Percentiles rank a stretch among this genome's conserved stretches.
Evolutionary conservation across 768 basidiomycete species (phyloP).

Genomic region (Rhizopogon vulgaris): DNA sequence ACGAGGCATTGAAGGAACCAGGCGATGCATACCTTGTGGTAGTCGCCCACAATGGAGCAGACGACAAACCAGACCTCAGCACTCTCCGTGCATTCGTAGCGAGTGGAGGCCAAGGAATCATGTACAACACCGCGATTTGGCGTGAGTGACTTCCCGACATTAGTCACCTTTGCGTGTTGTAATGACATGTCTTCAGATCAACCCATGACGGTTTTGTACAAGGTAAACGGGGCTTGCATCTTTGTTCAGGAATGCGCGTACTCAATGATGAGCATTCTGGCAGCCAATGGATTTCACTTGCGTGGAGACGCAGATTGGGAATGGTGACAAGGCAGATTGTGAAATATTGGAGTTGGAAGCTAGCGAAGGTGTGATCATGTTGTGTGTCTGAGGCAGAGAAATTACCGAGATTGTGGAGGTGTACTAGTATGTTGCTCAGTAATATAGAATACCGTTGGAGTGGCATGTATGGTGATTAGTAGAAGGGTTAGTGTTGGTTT

Average conservation of each 20-base stretch:
- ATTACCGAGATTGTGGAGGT: no score
- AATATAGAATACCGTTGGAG: no score
- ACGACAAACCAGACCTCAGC: constrained; percentile 71
- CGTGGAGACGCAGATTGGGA: constrained; percentile 89
- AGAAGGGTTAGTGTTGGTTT: no score
- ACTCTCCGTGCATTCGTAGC: constrained; percentile 82
- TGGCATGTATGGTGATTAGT: no score
- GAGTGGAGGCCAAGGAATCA: constrained; percentile 73
- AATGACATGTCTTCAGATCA: constrained; percentile 53
- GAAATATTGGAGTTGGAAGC: constrained; percentile 63
- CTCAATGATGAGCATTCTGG: constrained; percentile 14
- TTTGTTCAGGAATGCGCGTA: constrained; percentile 2
- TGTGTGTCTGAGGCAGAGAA: constrained; percentile 7
- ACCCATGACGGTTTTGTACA: constrained; percentile 79
- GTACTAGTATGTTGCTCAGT: no score
- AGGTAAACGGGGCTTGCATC: constrained; percentile 36
- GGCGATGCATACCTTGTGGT: constrained; percentile 72
- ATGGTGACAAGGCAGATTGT: constrained; percentile 74
- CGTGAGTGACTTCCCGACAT: constrained; percentile 50
- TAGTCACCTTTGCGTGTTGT: constrained; percentile 3
- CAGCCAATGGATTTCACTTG: constrained; percentile 80
- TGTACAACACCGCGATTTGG: constrained; percentile 83
- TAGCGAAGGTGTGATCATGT: constrained; percentile 22
- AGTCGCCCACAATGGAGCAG: constrained; percentile 71
- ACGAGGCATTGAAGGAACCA: constrained; percentile 40